These are phyloP conservation scores for Tillandsia leiboldiana DNA, from an alignment of 176 grass and related monocot genomes.

Conservation along the genomic window DNA sequence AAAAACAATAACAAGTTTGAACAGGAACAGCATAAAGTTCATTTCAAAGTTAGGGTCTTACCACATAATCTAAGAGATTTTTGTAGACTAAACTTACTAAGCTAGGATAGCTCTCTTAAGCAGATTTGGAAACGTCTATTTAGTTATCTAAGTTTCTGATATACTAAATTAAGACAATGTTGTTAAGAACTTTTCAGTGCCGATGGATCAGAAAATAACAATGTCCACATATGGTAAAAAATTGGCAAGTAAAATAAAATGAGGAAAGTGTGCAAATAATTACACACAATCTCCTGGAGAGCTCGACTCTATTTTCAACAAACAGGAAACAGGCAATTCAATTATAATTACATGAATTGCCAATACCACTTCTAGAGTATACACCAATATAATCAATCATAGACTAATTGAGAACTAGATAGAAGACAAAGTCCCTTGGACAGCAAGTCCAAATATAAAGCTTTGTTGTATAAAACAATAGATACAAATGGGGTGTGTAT, in stretches of 20 bases:
- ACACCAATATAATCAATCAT: not conserved
- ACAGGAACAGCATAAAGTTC: not conserved
- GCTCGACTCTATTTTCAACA: not conserved
- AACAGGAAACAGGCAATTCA: not conserved
- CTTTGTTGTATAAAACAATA: not conserved
- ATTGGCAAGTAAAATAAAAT: conserved; percentile 11
- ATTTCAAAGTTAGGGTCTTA: not conserved
- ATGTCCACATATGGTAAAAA: conserved; percentile 7
- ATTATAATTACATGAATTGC: conserved; percentile 9
- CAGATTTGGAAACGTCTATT: not conserved
- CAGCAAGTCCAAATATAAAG: not conserved
- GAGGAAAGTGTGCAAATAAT: not conserved
- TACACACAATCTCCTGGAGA: not conserved
- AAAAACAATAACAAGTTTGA: not conserved
- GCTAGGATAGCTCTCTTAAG: not conserved
- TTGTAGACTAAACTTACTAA: no score
- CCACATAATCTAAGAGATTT: no score
- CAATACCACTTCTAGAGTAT: not conserved
- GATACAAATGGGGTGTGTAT: no score
- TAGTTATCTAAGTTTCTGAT: not conserved
- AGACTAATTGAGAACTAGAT: not conserved
- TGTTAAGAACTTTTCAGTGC: not conserved
- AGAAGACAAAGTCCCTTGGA: not conserved
- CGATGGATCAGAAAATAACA: not conserved
- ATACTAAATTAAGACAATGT: not conserved